Conservation (phyloP, 768 basidiomycete genomes). For the Phaeotremella skinneri region DNA sequence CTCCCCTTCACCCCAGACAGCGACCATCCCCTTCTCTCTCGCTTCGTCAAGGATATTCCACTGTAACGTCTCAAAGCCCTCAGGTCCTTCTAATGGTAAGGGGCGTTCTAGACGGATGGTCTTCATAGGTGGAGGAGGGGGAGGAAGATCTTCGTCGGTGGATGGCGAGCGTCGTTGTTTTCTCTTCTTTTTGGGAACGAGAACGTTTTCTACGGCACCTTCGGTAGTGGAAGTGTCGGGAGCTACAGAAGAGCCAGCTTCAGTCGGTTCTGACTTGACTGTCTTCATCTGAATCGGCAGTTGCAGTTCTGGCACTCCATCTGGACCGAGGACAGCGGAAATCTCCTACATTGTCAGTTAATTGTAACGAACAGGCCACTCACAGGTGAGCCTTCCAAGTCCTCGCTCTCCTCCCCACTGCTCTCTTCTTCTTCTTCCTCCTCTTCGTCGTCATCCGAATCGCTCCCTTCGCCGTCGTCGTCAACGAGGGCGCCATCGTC, state of each 20-base stretch:
- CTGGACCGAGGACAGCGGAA: slow-evolving; percentile 18
- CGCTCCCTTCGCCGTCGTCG: not conserved
- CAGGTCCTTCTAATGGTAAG: slow-evolving; percentile 4
- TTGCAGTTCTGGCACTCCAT: slow-evolving; percentile 11
- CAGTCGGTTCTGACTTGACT: slow-evolving; percentile 19
- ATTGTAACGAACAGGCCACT: slow-evolving; percentile 4
- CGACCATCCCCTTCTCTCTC: slow-evolving; percentile 34
- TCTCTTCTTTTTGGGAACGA: slow-evolving; percentile 39
- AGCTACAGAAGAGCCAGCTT: slow-evolving; percentile 13
- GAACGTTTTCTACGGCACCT: slow-evolving; percentile 17
- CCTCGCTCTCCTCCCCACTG: slow-evolving; percentile 28
- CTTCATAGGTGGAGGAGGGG: slow-evolving; percentile 42
- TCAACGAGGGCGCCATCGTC: not conserved
- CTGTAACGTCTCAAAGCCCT: slow-evolving; percentile 27
- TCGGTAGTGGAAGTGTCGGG: slow-evolving; percentile 2
- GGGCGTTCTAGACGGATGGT: slow-evolving; percentile 36
- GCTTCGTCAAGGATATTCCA: slow-evolving; percentile 44
- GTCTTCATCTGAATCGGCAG: slow-evolving; percentile 4
- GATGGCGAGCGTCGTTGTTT: slow-evolving; percentile 20
- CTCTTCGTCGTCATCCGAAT: not conserved
- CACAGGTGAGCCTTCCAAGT: slow-evolving; percentile 27
- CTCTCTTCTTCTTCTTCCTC: slow-evolving; percentile 13
- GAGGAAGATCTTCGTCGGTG: slow-evolving; percentile 36
- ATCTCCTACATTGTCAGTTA: slow-evolving; percentile 15
- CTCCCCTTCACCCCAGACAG: slow-evolving; percentile 21